Conservation (phyloP, 805 yeast species). For the Naumovozyma dairenensis region DNA sequence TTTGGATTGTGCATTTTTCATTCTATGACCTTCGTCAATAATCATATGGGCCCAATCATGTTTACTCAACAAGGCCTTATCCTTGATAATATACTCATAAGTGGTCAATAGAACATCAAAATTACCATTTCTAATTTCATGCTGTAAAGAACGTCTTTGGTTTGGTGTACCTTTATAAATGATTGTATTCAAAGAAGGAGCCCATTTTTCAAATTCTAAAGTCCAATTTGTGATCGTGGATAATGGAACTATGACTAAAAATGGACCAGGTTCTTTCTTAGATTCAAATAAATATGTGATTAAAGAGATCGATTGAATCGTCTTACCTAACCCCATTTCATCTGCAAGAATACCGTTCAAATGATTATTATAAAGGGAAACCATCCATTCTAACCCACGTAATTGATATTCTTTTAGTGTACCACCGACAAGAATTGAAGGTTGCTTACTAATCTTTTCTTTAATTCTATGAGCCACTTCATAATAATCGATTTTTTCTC, state of each 20-base stretch:
- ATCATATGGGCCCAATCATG: constrained; percentile 79
- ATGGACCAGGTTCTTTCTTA: constrained; percentile 59
- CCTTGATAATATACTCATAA: constrained; percentile 72
- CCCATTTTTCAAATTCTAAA: constrained; percentile 80
- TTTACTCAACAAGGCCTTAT: constrained; percentile 57
- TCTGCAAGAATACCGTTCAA: constrained; percentile 96
- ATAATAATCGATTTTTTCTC: constrained; percentile 67
- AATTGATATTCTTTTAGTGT: constrained; percentile 73
- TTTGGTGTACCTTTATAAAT: constrained; percentile 72
- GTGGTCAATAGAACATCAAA: constrained; percentile 74
- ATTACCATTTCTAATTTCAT: constrained; percentile 54
- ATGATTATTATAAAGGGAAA: constrained; percentile 86
- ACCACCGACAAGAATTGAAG: constrained; percentile 66
- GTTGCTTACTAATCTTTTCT: constrained; percentile 59
- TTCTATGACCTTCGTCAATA: constrained; percentile 84
- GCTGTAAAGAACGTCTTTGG: constrained; percentile 56
- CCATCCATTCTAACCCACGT: constrained; percentile 98
- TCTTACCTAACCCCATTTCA: constrained; percentile 98
- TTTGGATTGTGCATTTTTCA: constrained; percentile 72
- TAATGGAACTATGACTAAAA: constrained; percentile 71
- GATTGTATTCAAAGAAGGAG: constrained; percentile 63
- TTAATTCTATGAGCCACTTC: constrained; percentile 70
- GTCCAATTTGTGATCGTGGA: constrained; percentile 84
- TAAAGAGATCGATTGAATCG: constrained; percentile 74
- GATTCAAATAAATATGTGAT: constrained; percentile 60